phyloP scores from a whole-genome alignment of 768 basidiomycete species.

The Erythrobasidium yunnanense region DNA sequence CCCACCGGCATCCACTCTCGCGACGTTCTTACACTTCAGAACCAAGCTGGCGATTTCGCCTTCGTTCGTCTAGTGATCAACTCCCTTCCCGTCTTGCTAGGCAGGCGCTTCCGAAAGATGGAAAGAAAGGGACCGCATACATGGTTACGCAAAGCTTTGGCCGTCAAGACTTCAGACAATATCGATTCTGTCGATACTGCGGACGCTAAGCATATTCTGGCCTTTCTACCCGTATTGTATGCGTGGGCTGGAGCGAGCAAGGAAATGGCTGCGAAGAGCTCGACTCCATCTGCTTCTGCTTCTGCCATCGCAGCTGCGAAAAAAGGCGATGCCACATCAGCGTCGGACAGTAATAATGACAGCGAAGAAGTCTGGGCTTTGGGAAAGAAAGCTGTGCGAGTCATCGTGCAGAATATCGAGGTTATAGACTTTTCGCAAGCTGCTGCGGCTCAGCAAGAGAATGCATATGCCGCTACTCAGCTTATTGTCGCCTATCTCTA shows the following conservation, averaged over 20 bases:
- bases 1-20: too few species aligned
- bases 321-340: too few species aligned
- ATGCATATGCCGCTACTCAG: not conserved
- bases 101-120: constrained; percentile 22
- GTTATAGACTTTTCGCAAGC: too few species aligned
- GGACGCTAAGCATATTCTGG: not conserved
- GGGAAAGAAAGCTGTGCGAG: constrained; percentile 18
- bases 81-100: constrained; percentile 5
- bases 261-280: not conserved
- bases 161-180: not conserved
- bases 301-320: too few species aligned
- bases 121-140: constrained; percentile 17
- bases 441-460: not conserved
- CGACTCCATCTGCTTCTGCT: not conserved
- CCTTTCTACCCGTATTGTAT: constrained; percentile 15
- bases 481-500: not conserved
- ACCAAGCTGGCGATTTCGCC: not conserved
- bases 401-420: constrained; percentile 18
- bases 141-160: constrained; percentile 6
- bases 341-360: not conserved
- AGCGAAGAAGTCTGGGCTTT: constrained; percentile 4
- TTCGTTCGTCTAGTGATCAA: constrained; percentile 17
- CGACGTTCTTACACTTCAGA: too few species aligned
- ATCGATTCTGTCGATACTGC: not conserved
- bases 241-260: constrained; percentile 15